A percentile compares a stretch with the other conserved stretches of the same genome.
Conservation (phyloP, 208 protist species). For the Vickermania spadyakhi region DNA sequence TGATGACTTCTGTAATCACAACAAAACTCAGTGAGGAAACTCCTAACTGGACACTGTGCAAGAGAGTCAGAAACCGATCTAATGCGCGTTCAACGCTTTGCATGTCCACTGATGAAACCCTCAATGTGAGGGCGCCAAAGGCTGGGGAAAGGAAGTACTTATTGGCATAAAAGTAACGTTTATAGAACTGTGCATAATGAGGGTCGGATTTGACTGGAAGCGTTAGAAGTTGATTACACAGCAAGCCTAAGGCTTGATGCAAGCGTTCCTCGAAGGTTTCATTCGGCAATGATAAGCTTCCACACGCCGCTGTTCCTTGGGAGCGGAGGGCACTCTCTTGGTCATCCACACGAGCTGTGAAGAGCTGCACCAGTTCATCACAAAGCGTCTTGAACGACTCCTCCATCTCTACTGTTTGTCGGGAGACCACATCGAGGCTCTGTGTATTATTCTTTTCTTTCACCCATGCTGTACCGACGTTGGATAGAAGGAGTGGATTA, state of each 20-base stretch:
- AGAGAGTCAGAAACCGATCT: conserved; percentile 26
- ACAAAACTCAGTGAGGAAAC: conserved; percentile 21
- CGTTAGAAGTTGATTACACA: conserved; percentile 28
- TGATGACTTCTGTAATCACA: conserved; percentile 30
- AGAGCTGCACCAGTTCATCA: conserved; percentile 35
- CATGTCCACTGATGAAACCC: neutral
- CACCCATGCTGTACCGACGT: neutral
- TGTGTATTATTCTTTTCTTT: neutral
- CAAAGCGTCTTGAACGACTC: conserved; percentile 25
- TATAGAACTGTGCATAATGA: conserved; percentile 27
- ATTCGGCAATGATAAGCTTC: too few species aligned
- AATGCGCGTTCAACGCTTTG: conserved; percentile 22
- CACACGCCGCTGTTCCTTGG: too few species aligned
- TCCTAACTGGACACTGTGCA: conserved; percentile 34
- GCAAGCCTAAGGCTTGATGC: conserved; percentile 33
- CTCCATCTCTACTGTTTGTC: conserved; percentile 13
- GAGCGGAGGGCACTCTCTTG: too few species aligned
- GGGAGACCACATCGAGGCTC: conserved; percentile 1
- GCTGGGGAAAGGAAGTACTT: conserved; percentile 54
- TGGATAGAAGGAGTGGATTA: conserved; percentile 16
- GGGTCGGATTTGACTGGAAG: conserved; percentile 13
- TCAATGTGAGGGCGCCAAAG: conserved; percentile 56
- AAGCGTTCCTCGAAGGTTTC: conserved; percentile 77
- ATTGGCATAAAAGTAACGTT: conserved; percentile 46
- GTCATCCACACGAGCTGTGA: conserved; percentile 17